Base-by-base conservation (phyloP, 441 rosid species). In the Macaranga tanarius region DNA sequence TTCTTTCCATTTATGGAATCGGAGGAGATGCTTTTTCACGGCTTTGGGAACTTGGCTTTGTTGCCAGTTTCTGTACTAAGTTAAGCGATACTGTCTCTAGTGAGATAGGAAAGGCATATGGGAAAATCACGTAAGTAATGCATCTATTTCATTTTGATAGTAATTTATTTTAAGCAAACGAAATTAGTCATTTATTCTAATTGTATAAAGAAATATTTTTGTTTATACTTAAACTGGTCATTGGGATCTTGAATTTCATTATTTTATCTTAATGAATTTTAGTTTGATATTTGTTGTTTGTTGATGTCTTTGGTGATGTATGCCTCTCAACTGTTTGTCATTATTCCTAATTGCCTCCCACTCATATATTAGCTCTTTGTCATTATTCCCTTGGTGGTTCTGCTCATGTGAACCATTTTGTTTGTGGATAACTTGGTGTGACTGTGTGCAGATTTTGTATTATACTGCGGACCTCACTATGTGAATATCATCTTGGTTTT, bases 41-140 rank as follows among this genome's bases (percentile, higher is more conserved):
- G 64, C 93, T 95, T 69, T 90, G 89, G 91, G 86, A 64, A 51
- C 93, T 95, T 26, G 99, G 97, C 4, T 95, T 95, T 71, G 85
- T 91, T 62, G 92, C 97, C 64, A 89, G 97, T 71, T 95, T 91
- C 88, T 95, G 99, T 79, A 95, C 99, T 48, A 95, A 95, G 86
- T 85, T 95, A 76, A 91, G 90, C 51, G 99, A 95, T 74, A 95
- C 97, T 0, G 97, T 90, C 64, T 92, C 99, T 0, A 89, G 97
- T 60, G 98, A 94, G 87, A 90, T 94, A 47, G 98, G 98, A 45
- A 94, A 94, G 82, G 98, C 98, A 58, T 95, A 83, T 75, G 99
- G 99, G 13, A 92, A 89, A 83, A 91, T 84, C 19, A 92, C 99
- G 99, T 95, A 80, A 90, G 97, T 83, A 44, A 42, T 45, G 13